These are phyloP conservation scores for Chrysoporthe deuterocubensis DNA, from an alignment of 2,329 filamentous ascomycete species.

Conservation along the genomic window DNA sequence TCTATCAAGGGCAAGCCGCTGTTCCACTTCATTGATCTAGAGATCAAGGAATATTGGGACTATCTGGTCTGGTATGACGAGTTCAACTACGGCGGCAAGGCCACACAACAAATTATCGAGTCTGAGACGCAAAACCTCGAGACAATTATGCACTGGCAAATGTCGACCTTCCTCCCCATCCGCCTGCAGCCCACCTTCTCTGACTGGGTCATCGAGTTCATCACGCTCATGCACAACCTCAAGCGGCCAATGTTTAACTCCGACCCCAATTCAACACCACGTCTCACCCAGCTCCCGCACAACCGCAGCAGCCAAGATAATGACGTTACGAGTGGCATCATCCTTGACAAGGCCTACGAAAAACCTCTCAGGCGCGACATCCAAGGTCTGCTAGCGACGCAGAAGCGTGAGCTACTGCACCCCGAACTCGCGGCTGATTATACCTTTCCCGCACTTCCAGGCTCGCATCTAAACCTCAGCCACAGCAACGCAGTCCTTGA, in stretches of 20 bases:
- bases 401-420: constrained; percentile 87
- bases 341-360: constrained; percentile 82
- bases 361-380: constrained; percentile 92
- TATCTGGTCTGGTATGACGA: constrained; percentile 99
- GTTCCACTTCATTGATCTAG: constrained; percentile 95
- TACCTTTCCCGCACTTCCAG: constrained; percentile 78
- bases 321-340: constrained; percentile 63
- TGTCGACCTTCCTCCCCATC: constrained; percentile 82
- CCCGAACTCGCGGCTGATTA: constrained; percentile 88
- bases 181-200: constrained; percentile 84
- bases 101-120: constrained; percentile 80
- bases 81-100: constrained; percentile 97
- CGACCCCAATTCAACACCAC: constrained; percentile 55
- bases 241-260: constrained; percentile 69
- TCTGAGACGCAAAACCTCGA: constrained; percentile 75
- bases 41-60: constrained; percentile 99
- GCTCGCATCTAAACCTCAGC: constrained; percentile 59
- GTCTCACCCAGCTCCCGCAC: constrained; percentile 61
- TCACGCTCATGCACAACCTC: constrained; percentile 87
- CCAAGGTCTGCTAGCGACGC: constrained; percentile 76
- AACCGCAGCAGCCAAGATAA: constrained; percentile 58
- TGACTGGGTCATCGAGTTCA: constrained; percentile 92
- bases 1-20: constrained; percentile 94
- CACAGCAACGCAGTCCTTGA: constrained; percentile 77
- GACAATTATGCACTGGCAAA: constrained; percentile 98